phyloP scores from a whole-genome alignment of 108 stramenopile species.

The Skeletonema grethae region DNA sequence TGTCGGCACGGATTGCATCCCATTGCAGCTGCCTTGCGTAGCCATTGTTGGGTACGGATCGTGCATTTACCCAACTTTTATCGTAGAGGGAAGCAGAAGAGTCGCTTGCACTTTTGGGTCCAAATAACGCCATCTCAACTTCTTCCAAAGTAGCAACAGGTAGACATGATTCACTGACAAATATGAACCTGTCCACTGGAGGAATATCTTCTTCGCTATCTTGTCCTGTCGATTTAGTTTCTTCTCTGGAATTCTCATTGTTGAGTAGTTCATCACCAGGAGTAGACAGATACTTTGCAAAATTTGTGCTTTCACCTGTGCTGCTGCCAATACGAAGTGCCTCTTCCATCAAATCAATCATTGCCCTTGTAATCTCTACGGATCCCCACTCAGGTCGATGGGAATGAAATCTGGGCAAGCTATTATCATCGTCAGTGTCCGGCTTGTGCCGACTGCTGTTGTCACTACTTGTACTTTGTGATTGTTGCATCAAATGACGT shows the following conservation, averaged over 20 bases:
- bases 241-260: slow-evolving; percentile 4
- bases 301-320: slow-evolving; percentile 14
- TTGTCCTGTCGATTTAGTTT: neutral
- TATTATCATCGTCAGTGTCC: neutral
- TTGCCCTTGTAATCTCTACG: slow-evolving; percentile 89
- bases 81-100: slow-evolving; percentile 11
- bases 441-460: slow-evolving; percentile 30
- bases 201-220: slow-evolving; percentile 41
- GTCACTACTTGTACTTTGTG: slow-evolving; percentile 34
- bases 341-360: slow-evolving; percentile 84
- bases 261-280: slow-evolving; percentile 24
- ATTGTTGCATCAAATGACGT: slow-evolving; percentile 59
- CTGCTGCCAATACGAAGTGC: slow-evolving; percentile 70
- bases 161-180: slow-evolving; percentile 85
- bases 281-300: slow-evolving; percentile 32
- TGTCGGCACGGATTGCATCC: slow-evolving; percentile 59
- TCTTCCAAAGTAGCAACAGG: slow-evolving; percentile 75
- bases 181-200: slow-evolving; percentile 80
- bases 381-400: slow-evolving; percentile 87
- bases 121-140: slow-evolving; percentile 55
- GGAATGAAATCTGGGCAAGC: slow-evolving; percentile 52
- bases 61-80: slow-evolving; percentile 71
- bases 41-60: slow-evolving; percentile 79
- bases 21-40: slow-evolving; percentile 86
- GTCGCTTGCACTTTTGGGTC: slow-evolving; percentile 14